Conservation (phyloP, 768 basidiomycete genomes). For the Podaxis sp. region DNA sequence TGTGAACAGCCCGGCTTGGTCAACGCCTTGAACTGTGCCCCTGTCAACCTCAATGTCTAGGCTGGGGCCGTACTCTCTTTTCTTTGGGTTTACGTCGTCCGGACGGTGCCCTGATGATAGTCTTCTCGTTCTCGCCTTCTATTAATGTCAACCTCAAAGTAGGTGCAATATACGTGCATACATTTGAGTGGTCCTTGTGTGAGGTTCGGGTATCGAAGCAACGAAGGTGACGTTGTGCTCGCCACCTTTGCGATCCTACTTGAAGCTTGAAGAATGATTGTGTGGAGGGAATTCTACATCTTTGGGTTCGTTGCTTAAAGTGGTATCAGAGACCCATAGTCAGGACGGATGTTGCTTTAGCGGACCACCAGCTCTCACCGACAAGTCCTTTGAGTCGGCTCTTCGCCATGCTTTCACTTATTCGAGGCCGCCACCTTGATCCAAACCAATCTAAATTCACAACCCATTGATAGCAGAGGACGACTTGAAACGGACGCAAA, state of each 20-base stretch:
- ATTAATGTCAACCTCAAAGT: neutral
- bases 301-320: neutral
- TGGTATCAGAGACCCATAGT: neutral
- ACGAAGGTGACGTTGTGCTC: too few relatives aligned
- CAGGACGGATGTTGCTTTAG: neutral
- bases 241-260: too few relatives aligned
- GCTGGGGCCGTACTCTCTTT: neutral
- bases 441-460: neutral
- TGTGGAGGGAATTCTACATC: neutral
- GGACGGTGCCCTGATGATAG: neutral
- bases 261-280: neutral
- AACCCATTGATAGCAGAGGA: neutral
- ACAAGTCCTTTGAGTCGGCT: neutral
- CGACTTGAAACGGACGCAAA: neutral
- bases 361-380: neutral
- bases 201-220: too few relatives aligned
- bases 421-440: too few relatives aligned
- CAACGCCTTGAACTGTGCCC: slow-evolving; percentile 5
- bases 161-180: slow-evolving; percentile 12
- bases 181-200: slow-evolving; percentile 7
- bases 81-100: neutral
- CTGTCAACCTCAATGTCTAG: slow-evolving; percentile 1
- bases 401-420: neutral
- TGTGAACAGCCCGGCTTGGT: slow-evolving; percentile 1
- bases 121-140: neutral